Evolutionary conservation across 2,329 filamentous ascomycete genomes (phyloP), one percentile per base, ranked within the genome.

Genomic region (Pseudocercospora cruenta): DNA sequence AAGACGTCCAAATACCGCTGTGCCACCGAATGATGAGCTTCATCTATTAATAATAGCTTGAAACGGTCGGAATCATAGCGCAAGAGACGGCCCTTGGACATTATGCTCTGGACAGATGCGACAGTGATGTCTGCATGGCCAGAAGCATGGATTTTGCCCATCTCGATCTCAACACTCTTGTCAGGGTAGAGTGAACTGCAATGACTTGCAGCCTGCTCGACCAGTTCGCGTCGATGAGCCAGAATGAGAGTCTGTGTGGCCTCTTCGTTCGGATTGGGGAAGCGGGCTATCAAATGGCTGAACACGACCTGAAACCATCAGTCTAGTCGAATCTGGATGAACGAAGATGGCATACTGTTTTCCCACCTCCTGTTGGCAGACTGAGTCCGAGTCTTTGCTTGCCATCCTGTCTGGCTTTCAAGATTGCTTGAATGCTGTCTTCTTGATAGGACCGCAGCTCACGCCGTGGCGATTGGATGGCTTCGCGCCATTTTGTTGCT

Each of bases 21-120:
- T 0, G 95, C 91, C 53, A 97, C 94, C 61, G 98, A 96, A 78
- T 99, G 95, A 77, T 99, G 95, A 4, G 94, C 95, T 80, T 99
- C 95, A 70, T 99, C 95, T 3, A 99, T 94, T 2, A 99, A 85
- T 0, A 99, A 82, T 0, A 99, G 87, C 79, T 99, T 99, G 83
- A 94, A 98, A 7, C 82, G 83, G 0, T 78, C 79, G 0, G 93
- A 91, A 70, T 96, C 87, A 73, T 94, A 98, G 76, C 97, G 97
- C 39, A 79, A 76, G n/a, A 98, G 84, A 1, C 95, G 87, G 60
- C 90, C 87, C 12, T 87, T 96, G 14, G 63, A 51, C 7, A 85
- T 87, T 72, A 99, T 88, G 78, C 92, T 97, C 74, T 91, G 89
- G 39, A 99, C 86, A 36, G 94, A 97, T 53, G 94, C 95, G 60